Percentiles rank a stretch among this genome's conserved stretches.
Evolutionary conservation across 2,329 filamentous ascomycete species (phyloP).

Genomic region (Ophiostoma angusticollis): DNA sequence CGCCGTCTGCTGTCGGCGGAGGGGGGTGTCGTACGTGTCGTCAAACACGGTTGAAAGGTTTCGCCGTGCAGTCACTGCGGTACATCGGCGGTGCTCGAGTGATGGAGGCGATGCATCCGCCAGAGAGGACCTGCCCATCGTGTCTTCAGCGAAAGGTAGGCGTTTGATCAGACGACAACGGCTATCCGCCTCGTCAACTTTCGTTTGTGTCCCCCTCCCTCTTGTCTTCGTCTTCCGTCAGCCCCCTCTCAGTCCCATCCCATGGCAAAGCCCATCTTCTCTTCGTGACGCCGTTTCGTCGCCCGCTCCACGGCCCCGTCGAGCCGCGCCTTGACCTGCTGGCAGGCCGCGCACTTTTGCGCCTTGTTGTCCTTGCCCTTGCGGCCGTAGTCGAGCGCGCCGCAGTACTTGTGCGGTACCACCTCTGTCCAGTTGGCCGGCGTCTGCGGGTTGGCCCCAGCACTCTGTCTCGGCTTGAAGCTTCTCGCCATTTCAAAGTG

Average conservation of each 20-base stretch:
- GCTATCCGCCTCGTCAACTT: too few species aligned
- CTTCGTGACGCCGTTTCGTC: slow-evolving; percentile 6
- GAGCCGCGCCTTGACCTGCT: slow-evolving; percentile 7
- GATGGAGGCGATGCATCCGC: too few species aligned
- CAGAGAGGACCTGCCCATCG: too few species aligned
- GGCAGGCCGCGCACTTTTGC: slow-evolving; percentile 9
- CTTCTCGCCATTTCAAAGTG: slow-evolving; percentile 8
- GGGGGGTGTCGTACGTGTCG: too few species aligned
- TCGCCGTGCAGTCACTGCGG: too few species aligned
- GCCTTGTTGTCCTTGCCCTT: slow-evolving; percentile 11
- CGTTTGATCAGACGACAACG: too few species aligned
- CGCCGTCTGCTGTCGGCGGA: too few species aligned
- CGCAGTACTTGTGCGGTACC: slow-evolving; percentile 11
- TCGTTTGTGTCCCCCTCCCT: neutral
- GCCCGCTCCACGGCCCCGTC: slow-evolving; percentile 2
- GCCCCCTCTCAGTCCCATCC: neutral
- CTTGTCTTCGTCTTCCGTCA: neutral
- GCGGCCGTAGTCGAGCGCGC: slow-evolving; percentile 10
- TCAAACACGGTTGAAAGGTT: too few species aligned
- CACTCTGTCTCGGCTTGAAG: slow-evolving; percentile 8
- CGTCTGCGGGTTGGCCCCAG: slow-evolving; percentile 1
- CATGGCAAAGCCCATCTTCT: slow-evolving; percentile 9
- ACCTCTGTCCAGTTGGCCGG: slow-evolving; percentile 12
- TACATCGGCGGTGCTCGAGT: too few species aligned
- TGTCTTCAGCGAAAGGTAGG: too few species aligned